phyloP scores from a whole-genome alignment of 2,329 filamentous ascomycete species.

The Fonsecaea monophora region DNA sequence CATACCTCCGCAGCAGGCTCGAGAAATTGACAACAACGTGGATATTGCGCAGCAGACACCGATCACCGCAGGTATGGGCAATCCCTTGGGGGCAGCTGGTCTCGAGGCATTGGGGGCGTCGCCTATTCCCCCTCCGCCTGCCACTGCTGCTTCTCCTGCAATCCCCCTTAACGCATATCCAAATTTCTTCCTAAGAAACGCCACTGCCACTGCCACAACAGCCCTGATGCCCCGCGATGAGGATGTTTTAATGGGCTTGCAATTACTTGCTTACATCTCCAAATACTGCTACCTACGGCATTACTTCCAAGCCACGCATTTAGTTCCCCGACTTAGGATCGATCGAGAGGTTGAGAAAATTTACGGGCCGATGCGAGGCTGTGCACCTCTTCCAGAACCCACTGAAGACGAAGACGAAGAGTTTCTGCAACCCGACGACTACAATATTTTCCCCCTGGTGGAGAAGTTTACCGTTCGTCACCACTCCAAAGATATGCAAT shows the following conservation, averaged over 20 bases:
- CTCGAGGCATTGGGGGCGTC: constrained; percentile 75
- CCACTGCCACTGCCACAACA: constrained; percentile 72
- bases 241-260: constrained; percentile 96
- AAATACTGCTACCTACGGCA: constrained; percentile 97
- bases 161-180: constrained; percentile 75
- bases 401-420: constrained; percentile 78
- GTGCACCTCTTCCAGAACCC: constrained; percentile 48
- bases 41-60: constrained; percentile 88
- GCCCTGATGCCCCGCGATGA: constrained; percentile 95
- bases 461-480: constrained; percentile 98
- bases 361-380: constrained; percentile 68
- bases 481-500: constrained; percentile 97
- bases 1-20: constrained; percentile 79
- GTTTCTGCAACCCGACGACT: constrained; percentile 89
- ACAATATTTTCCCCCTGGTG: constrained; percentile 97
- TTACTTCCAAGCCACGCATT: constrained; percentile 93
- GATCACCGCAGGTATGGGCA: constrained; percentile 83
- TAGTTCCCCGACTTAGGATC: constrained; percentile 90
- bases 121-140: constrained; percentile 69
- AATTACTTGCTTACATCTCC: constrained; percentile 94
- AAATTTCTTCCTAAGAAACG: constrained; percentile 77
- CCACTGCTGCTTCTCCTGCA: constrained; percentile 74
- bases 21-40: constrained; percentile 86
- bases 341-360: constrained; percentile 81
- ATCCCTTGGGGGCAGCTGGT: constrained; percentile 70